A percentile compares a stretch with the other conserved stretches of the same genome.
Evolutionary conservation across 2,329 filamentous ascomycete species (phyloP).

Genomic region (Penicillium occitanis): DNA sequence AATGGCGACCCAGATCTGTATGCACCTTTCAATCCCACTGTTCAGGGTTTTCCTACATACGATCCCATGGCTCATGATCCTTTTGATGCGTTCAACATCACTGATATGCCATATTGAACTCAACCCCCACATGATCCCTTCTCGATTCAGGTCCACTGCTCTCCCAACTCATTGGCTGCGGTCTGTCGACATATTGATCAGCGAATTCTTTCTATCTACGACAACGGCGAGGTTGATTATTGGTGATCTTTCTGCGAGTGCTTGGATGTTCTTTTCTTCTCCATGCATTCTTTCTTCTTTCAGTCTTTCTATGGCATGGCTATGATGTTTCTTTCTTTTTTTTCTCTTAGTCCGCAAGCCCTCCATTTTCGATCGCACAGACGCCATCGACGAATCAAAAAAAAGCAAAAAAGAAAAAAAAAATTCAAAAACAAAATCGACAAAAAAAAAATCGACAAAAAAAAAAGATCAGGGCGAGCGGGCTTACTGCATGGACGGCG

Average conservation of each 20-base stretch:
- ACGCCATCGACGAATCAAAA: background rate
- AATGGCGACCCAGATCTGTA: slow-evolving; percentile 25
- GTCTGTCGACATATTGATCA: background rate
- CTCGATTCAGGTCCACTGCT: background rate
- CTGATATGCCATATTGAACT: slow-evolving; percentile 22
- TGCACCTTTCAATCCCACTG: slow-evolving; percentile 28
- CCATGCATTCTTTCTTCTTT: background rate
- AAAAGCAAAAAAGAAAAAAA: background rate
- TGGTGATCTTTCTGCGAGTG: background rate
- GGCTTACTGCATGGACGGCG: slow-evolving; percentile 9
- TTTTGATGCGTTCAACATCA: slow-evolving; percentile 32
- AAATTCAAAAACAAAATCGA: background rate
- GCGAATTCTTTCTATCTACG: background rate
- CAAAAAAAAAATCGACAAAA: slow-evolving; percentile 5
- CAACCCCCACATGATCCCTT: background rate
- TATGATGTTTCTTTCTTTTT: background rate
- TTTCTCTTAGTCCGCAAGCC: slow-evolving; percentile 6
- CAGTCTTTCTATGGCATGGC: background rate
- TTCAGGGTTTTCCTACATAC: slow-evolving; percentile 25
- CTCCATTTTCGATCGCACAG: background rate
- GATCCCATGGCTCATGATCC: slow-evolving; percentile 14
- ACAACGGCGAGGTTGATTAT: background rate
- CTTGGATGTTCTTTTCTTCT: background rate
- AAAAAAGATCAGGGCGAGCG: background rate
- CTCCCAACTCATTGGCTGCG: too few relatives aligned